Evolutionary conservation across 2,329 filamentous ascomycete species (phyloP).

Genomic region (Diaporthe ilicicola): DNA sequence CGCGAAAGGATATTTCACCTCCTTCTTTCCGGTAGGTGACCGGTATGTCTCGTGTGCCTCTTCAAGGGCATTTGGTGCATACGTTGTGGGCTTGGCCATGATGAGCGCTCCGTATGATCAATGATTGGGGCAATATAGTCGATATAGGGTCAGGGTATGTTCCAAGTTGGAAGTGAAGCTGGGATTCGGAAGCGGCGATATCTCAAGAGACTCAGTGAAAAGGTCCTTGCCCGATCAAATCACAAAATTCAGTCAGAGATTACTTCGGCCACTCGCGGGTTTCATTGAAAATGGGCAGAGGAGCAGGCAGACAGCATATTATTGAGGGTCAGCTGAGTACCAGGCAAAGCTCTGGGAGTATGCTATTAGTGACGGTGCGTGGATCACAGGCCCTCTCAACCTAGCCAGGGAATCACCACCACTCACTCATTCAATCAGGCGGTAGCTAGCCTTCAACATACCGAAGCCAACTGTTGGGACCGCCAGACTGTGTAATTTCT

Average conservation of each 20-base stretch:
- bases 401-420: neutral
- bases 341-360: neutral
- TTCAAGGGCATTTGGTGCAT: slow-evolving; percentile 14
- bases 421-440: neutral
- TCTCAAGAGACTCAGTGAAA: neutral
- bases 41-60: slow-evolving; percentile 33
- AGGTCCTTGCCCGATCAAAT: neutral
- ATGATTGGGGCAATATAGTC: neutral
- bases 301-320: neutral
- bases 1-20: slow-evolving; percentile 36
- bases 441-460: neutral
- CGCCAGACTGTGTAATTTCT: neutral
- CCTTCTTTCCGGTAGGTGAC: slow-evolving; percentile 2
- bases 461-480: neutral
- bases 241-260: neutral
- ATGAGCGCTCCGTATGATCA: no score
- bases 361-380: neutral
- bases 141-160: no score
- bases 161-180: neutral
- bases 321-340: neutral
- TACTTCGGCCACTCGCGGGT: no score
- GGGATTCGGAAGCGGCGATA: no score
- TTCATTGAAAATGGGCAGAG: neutral
- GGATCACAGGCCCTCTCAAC: neutral
- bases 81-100: slow-evolving; percentile 2